Conservation (phyloP, 768 basidiomycete species). For the Hericium coralloides region DNA sequence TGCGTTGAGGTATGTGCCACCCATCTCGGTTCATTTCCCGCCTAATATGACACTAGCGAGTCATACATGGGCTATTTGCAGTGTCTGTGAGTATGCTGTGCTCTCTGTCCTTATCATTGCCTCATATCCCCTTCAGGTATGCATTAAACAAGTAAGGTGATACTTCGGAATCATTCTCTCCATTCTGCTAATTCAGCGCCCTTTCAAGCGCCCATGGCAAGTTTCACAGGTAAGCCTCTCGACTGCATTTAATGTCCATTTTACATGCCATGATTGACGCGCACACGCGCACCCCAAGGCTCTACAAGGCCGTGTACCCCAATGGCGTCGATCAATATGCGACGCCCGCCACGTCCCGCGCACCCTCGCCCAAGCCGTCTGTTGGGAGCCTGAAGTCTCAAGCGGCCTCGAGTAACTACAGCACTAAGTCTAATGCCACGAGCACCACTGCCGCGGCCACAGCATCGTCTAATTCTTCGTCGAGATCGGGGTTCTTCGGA, state of each 20-base stretch:
- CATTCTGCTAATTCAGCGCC: neutral
- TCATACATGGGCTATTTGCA: conserved; percentile 74
- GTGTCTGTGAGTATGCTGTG: conserved; percentile 46
- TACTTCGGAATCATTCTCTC: neutral
- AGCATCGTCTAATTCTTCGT: conserved; percentile 2
- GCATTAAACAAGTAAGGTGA: conserved; percentile 44
- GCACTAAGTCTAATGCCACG: neutral
- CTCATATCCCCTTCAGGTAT: conserved; percentile 21
- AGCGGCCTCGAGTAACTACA: conserved; percentile 1
- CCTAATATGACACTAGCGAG: conserved; percentile 37
- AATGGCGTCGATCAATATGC: conserved; percentile 39
- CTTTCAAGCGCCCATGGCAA: conserved; percentile 55
- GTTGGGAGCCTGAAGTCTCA: neutral
- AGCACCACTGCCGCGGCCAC: conserved; percentile 8
- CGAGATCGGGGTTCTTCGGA: conserved; percentile 17
- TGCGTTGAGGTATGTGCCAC: conserved; percentile 47
- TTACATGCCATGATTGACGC: conserved; percentile 3
- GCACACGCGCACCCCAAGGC: conserved; percentile 24
- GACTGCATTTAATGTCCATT: neutral
- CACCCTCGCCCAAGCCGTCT: conserved; percentile 29
- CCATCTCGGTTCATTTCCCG: neutral
- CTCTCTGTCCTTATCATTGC: neutral
- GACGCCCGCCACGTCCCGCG: conserved; percentile 30
- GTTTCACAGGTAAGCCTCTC: conserved; percentile 49
- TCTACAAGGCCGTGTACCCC: conserved; percentile 63